Evolutionary conservation across 306 rosid genomes (phyloP), one percentile per base, ranked within the genome.

Genomic region (Corylus avellana): DNA sequence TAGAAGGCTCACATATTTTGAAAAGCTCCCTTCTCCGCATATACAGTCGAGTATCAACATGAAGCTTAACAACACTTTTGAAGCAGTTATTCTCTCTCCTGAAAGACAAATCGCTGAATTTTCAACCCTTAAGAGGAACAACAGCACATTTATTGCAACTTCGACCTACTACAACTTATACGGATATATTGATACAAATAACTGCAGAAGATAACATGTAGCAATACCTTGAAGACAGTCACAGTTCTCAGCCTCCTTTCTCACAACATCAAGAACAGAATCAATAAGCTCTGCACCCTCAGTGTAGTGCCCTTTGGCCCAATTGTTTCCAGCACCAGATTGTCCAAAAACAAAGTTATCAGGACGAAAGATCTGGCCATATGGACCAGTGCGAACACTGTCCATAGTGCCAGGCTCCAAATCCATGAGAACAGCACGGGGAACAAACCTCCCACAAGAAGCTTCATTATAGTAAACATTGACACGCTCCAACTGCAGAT

Each of bases 241-340:
- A 1, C 91, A 88, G 64, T 88, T 88, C 81, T 88, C 91, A 11
- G 89, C 91, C 77, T 88, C 91, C 70, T 88, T 88, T 18, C 91
- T 75, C 1, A 88, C 91, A 29, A 88, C 89, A 70, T 88, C 91
- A 44, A 87, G 91, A 37, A 88, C 91, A 2, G 91, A 67, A 39
- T 88, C 91, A 25, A 88, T 88, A 25, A 88, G 91, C 75, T 88
- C 91, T 0, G 91, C 91, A 27, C 91, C 91, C 73, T 85, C 91
- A 0, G 91, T 88, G 75, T 88, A 88, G 53, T 88, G 91, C 0
- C 91, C 91, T 69, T 85, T 88, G 1, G 91, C 91, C 91, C 91
- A 88, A 70, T 88, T 88, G 86, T 88, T 88, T 22, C 91, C 91
- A 16, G 91, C 91, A 6, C 91, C 91, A 20, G 87, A 85, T 86